Conservation (phyloP, 2,329 filamentous ascomycete species). For the Metarhizium humberi region DNA sequence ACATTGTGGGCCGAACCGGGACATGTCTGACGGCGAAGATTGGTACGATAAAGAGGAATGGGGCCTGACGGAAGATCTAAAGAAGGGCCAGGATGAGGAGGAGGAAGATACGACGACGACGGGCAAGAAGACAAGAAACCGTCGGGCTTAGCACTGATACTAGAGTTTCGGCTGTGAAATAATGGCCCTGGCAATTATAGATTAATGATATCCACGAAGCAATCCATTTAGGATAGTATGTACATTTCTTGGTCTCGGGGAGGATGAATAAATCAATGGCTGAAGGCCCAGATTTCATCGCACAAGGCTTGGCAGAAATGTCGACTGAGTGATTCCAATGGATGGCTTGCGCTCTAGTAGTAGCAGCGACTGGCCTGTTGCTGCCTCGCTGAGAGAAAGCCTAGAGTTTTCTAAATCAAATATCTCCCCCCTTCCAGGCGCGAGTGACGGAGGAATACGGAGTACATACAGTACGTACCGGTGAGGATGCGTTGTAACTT, state of each 20-base stretch:
- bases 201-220: background rate
- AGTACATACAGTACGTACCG: too few species aligned
- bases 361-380: too few species aligned
- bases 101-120: conserved; percentile 60
- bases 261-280: too few species aligned
- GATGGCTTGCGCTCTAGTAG: too few species aligned
- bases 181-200: background rate
- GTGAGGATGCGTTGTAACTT: too few species aligned
- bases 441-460: too few species aligned
- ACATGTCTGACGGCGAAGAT: conserved; percentile 82
- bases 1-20: conserved; percentile 54
- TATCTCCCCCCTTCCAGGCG: too few species aligned
- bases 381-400: too few species aligned
- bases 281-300: too few species aligned
- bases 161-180: background rate
- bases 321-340: too few species aligned
- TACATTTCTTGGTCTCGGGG: background rate
- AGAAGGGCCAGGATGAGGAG: conserved; percentile 75
- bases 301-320: too few species aligned
- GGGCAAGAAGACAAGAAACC: conserved; percentile 52
- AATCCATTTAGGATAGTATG: background rate
- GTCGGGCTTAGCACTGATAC: conserved; percentile 23
- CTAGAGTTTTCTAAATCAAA: too few species aligned
- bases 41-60: conserved; percentile 82
- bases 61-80: conserved; percentile 62